Evolutionary conservation across 148 eudicot genomes (phyloP), one percentile per base, ranked within the genome.

Genomic region (Persicaria tinctoria): DNA sequence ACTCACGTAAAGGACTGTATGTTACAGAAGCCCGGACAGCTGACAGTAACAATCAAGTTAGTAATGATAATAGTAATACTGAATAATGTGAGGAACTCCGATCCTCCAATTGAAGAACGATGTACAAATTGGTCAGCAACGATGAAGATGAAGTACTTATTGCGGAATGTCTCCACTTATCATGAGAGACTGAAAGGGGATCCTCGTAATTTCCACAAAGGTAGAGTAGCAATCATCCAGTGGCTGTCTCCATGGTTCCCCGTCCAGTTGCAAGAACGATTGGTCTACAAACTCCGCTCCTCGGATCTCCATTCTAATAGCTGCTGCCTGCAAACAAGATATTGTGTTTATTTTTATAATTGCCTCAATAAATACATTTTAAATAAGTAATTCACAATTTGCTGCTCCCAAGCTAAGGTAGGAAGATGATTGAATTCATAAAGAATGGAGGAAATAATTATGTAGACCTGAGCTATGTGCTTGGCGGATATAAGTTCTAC

Each of bases 161-260:
- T 18, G 32, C 3, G 38, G 64, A 6, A 55, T 55, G 64, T 63
- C 86, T 48, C 92, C 92, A 50, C 79, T 79, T 20, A 92, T 81
- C 94, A 95, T 85, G 12, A 83, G 41, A 11, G 97, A 95, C 50
- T 90, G 97, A 82, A 84, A 80, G 8, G 97, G 92, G 27, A 92
- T 94, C 72, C 87, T 82, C 75, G 79, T 89, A 27, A 95, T 89
- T 76, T 92, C 97, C 72, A 95, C 88, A 79, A 87, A 90, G 16
- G 97, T 92, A 1, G 99, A 89, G 64, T 76, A 92, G 13, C 87
- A 87, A 75, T 84, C 86, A 73, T 86, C 82, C 70, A 95, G 79
- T 1, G 99, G 99, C 73, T 92, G 99, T 79, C 89, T 92, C 99
- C 99, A 95, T 73, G 99, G 99, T 77, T 95, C 99, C 48, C 97